Evolutionary conservation across 345 rosid species (phyloP), one percentile per base, ranked within the genome.

Genomic region (Salix arbutifolia): DNA sequence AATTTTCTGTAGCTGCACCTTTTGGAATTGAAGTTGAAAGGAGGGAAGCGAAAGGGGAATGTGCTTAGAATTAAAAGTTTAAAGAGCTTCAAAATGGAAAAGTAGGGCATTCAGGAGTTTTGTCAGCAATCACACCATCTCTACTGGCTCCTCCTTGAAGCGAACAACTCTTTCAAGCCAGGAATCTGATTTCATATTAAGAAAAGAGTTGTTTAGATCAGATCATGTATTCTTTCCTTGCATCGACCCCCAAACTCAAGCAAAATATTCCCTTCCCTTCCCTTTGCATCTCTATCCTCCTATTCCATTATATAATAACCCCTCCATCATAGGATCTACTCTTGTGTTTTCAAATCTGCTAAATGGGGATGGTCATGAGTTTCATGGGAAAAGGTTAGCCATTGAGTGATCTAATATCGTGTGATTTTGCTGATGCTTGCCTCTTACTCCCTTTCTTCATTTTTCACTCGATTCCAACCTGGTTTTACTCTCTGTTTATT

Each of bases 331-430:
- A 58, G 70, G 42, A 62, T 58, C 67, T 6, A 14, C 13, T 62
- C 50, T 38, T 38, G 16, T 50, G 6, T 58, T 33, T 33, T 67
- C 66, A 75, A 52, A 50, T 68, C 18, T 26, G n/a, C 78, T 83
- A 84, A 50, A 90, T 93, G 97, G 95, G 97, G 23, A 78, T 78
- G 82, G 23, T 79, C 64, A 81, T 84, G 93, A 86, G 93, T 69
- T 79, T 77, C 81, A 72, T 90, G 85, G 92, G 92, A 74, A 88
- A 80, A 87, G 95, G 91, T 91, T 69, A 50, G 65, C 64, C 3
- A n/a, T 23, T 0, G 9, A n/a, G 14, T 31, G 67, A 48, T 30
- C 23, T 38, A n/a, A 40, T 46, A 1, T 33, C 12, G 14, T 38
- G 23, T 60, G 4, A 5, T 17, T 19, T 3, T 11, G 17, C 23